phyloP scores from a whole-genome alignment of 345 rosid species.

The Kernera saxatilis region DNA sequence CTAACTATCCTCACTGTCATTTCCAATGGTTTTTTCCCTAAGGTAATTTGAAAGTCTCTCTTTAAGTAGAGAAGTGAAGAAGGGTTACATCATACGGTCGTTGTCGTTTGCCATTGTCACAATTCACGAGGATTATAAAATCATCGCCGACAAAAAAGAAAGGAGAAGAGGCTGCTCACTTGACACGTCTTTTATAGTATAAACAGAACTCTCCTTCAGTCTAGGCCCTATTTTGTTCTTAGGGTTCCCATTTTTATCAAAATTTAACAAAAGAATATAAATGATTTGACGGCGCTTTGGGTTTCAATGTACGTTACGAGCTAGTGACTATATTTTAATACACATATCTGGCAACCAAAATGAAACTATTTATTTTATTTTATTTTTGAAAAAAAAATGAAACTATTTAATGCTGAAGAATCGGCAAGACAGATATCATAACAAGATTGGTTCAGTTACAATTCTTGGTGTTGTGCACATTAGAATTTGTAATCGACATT shows the following conservation, averaged over 20 bases:
- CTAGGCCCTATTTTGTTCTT: constrained; percentile 3
- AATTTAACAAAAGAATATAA: not conserved
- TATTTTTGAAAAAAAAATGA: no score
- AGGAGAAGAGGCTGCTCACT: constrained; percentile 7
- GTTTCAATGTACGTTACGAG: not conserved
- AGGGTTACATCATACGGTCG: not conserved
- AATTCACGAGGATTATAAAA: constrained; percentile 14
- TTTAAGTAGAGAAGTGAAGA: not conserved
- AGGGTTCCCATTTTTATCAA: constrained; percentile 4
- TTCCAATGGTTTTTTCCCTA: not conserved
- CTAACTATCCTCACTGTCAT: not conserved
- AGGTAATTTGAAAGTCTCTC: not conserved
- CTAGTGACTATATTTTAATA: not conserved
- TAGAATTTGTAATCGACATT: not conserved
- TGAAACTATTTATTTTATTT: not conserved
- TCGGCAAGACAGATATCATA: not conserved
- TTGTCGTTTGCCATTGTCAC: constrained; percentile 14
- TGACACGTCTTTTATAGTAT: constrained; percentile 10
- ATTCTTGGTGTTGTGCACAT: not conserved
- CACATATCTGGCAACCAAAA: not conserved
- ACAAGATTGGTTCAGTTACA: not conserved
- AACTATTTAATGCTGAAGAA: not conserved
- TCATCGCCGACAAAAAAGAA: constrained; percentile 22
- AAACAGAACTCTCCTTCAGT: not conserved
- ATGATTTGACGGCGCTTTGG: not conserved